Percentiles rank a stretch among this genome's conserved stretches.
phyloP scores from a whole-genome alignment of 805 yeast genomes.

The Hanseniaspora clermontiae region DNA sequence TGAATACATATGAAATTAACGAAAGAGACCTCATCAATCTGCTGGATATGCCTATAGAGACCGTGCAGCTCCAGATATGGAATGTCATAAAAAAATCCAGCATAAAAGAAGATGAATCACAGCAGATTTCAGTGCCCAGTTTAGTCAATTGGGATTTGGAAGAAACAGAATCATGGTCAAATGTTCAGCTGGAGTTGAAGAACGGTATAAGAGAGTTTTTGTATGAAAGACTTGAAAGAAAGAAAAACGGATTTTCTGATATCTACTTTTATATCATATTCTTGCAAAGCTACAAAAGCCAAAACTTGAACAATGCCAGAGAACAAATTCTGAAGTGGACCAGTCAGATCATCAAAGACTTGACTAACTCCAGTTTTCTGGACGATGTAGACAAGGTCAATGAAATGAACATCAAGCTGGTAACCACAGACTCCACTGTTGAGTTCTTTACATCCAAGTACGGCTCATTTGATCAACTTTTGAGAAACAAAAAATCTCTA shows the following conservation, averaged over 20 bases:
- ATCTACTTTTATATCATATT: constrained; percentile 5
- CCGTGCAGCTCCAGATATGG: constrained; percentile 12
- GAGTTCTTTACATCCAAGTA: constrained; percentile 1
- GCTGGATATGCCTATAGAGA: constrained; percentile 11
- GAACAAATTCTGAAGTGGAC: constrained; percentile 3
- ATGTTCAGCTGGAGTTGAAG: constrained; percentile 1
- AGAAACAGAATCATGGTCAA: constrained; percentile 10
- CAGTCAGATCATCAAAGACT: neutral
- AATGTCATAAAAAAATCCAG: constrained; percentile 3
- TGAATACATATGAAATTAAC: constrained; percentile 2
- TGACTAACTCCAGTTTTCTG: neutral
- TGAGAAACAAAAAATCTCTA: neutral
- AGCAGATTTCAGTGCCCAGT: neutral
- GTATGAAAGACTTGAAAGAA: constrained; percentile 3
- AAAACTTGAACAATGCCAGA: constrained; percentile 4
- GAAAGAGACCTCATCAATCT: constrained; percentile 9
- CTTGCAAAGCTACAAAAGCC: constrained; percentile 3
- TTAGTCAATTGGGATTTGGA: constrained; percentile 9
- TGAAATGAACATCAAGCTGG: constrained; percentile 2
- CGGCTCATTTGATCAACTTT: neutral
- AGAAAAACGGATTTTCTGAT: constrained; percentile 8
- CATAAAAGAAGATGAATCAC: neutral
- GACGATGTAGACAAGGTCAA: neutral
- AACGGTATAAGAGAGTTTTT: constrained; percentile 4
- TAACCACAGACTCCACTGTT: constrained; percentile 1